phyloP scores from a whole-genome alignment of 805 yeast species.

The Wickerhamiella brachini region DNA sequence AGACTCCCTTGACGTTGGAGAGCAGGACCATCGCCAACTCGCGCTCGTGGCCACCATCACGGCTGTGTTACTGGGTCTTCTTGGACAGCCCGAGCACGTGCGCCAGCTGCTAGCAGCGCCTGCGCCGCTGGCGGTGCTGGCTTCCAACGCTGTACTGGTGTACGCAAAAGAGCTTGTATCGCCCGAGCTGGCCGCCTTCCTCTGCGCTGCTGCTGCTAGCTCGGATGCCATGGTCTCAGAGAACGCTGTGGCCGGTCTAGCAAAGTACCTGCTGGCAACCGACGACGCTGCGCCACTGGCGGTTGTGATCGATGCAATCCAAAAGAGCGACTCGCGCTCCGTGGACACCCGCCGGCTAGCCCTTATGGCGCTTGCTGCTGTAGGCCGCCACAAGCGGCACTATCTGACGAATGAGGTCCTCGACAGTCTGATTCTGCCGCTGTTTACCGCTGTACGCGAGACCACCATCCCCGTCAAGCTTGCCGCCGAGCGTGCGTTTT shows the following conservation, averaged over 20 bases:
- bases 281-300: constrained; percentile 13
- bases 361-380: constrained; percentile 60
- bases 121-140: constrained; percentile 12
- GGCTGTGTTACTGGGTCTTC: constrained; percentile 26
- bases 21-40: constrained; percentile 24
- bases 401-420: constrained; percentile 38
- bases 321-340: constrained; percentile 47
- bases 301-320: constrained; percentile 35
- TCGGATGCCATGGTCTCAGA: constrained; percentile 35
- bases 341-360: constrained; percentile 69
- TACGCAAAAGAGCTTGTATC: constrained; percentile 9
- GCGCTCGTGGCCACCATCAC: constrained; percentile 33
- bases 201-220: constrained; percentile 4
- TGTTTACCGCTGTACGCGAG: constrained; percentile 75
- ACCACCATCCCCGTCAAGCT: constrained; percentile 80
- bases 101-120: constrained; percentile 12
- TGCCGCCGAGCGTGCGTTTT: constrained; percentile 84
- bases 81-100: constrained; percentile 29
- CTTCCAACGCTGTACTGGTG: constrained; percentile 19
- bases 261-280: constrained; percentile 48
- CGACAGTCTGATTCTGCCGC: constrained; percentile 50
- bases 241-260: constrained; percentile 65
- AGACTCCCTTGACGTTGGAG: constrained; percentile 46
- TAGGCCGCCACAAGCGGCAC: constrained; percentile 49
- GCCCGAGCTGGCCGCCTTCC: constrained; percentile 21